phyloP scores from a whole-genome alignment of 257 asterid genomes.

The Marsdenia floribunda region DNA sequence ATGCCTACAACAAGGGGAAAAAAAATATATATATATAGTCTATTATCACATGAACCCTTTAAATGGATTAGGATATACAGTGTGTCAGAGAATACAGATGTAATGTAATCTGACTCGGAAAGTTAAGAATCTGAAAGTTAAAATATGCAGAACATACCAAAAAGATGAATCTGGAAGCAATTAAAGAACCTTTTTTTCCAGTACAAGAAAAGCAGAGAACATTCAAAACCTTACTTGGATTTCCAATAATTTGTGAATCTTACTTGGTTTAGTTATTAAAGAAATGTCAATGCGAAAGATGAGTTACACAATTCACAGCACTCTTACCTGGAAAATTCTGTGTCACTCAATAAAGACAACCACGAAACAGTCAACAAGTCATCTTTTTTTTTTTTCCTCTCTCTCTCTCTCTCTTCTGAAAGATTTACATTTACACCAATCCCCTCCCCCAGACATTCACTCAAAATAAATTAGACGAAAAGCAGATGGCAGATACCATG shows the following conservation, averaged over 20 bases:
- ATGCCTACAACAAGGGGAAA: constrained; percentile 17
- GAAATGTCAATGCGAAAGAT: constrained; percentile 32
- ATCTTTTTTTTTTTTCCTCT: constrained; percentile 1
- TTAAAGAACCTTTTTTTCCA: constrained; percentile 22
- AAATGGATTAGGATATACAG: background rate
- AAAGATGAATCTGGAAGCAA: constrained; percentile 31
- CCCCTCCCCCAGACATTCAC: constrained; percentile 3
- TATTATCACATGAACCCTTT: constrained; percentile 2
- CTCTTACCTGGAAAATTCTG: constrained; percentile 22
- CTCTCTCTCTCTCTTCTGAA: background rate
- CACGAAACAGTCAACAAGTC: constrained; percentile 16
- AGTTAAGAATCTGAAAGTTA: constrained; percentile 21
- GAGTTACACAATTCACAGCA: constrained; percentile 13
- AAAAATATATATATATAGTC: too few species aligned
- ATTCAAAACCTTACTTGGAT: constrained; percentile 43
- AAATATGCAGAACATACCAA: constrained; percentile 20
- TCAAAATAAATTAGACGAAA: background rate
- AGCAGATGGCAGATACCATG: background rate
- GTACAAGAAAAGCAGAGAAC: constrained; percentile 19
- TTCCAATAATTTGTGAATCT: constrained; percentile 31
- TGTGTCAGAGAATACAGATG: constrained; percentile 27
- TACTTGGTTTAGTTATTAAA: constrained; percentile 16
- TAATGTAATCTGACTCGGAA: constrained; percentile 52
- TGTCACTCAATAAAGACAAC: constrained; percentile 18
- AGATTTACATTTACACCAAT: background rate